These are phyloP conservation scores for Camillea tinctor DNA, from an alignment of 2,329 filamentous ascomycete species.

Conservation along the genomic window DNA sequence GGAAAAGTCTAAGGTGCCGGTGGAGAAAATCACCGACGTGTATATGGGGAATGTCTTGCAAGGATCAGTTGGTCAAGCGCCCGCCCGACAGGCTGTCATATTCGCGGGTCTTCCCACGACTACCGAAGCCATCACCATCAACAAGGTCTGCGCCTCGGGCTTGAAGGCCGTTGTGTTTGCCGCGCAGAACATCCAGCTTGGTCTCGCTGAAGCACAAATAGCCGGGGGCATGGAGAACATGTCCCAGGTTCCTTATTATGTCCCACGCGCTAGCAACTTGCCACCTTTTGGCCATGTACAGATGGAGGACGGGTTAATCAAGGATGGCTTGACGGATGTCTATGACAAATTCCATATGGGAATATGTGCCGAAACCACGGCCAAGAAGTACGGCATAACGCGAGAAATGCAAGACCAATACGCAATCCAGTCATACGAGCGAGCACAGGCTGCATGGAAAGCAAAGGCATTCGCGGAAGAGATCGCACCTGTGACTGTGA, in stretches of 20 bases:
- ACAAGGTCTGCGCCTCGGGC: constrained; percentile 97
- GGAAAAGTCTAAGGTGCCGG: constrained; percentile 78
- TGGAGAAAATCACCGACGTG: constrained; percentile 80
- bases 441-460: constrained; percentile 88
- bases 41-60: constrained; percentile 98
- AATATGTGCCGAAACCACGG: constrained; percentile 91
- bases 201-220: constrained; percentile 81
- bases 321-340: constrained; percentile 93
- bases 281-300: constrained; percentile 85
- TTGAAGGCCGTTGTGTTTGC: constrained; percentile 89
- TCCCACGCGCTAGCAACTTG: constrained; percentile 76
- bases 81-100: constrained; percentile 85
- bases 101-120: constrained; percentile 81
- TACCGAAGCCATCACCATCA: constrained; percentile 88
- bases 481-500: constrained; percentile 83
- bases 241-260: constrained; percentile 89
- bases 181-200: constrained; percentile 91
- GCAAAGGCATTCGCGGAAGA: constrained; percentile 82
- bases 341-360: constrained; percentile 99
- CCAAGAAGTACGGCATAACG: constrained; percentile 78
- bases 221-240: constrained; percentile 99
- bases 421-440: constrained; percentile 83
- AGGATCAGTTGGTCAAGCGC: constrained; percentile 80
- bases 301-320: constrained; percentile 88
- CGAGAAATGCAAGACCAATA: constrained; percentile 89